phyloP scores from a whole-genome alignment of 441 rosid species.

The Croton laevigatus region DNA sequence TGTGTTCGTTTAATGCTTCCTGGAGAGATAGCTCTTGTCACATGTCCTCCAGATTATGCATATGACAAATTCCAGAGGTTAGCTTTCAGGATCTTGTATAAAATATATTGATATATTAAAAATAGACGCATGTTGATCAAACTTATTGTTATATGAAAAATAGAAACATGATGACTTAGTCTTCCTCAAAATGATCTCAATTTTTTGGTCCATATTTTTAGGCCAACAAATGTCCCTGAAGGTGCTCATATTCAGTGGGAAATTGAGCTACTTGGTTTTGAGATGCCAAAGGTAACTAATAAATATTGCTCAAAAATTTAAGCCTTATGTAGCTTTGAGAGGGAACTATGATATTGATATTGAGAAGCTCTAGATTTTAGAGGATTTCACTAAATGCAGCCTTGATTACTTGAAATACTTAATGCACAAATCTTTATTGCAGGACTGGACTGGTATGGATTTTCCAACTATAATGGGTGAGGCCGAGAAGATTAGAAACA shows the following conservation, averaged over 20 bases:
- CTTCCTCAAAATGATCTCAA: not conserved
- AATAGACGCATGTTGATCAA: not conserved
- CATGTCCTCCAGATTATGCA: slow-evolving; percentile 97
- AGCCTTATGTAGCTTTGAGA: not conserved
- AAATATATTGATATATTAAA: not conserved
- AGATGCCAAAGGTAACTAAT: slow-evolving; percentile 76
- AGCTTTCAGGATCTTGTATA: slow-evolving; percentile 14
- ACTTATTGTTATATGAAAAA: not conserved
- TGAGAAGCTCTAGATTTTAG: not conserved
- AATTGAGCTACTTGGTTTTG: slow-evolving; percentile 96
- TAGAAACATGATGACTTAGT: not conserved
- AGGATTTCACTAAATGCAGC: slow-evolving; percentile 3
- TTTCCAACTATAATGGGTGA: slow-evolving; percentile 91
- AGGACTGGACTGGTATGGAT: slow-evolving; percentile 99
- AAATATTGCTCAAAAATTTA: slow-evolving; percentile 1
- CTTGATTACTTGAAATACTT: slow-evolving; percentile 4
- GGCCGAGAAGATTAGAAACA: slow-evolving; percentile 82
- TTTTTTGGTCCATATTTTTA: slow-evolving; percentile 30
- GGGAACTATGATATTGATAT: not conserved
- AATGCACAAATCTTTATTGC: slow-evolving; percentile 24
- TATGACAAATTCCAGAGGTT: slow-evolving; percentile 91
- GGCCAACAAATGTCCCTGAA: slow-evolving; percentile 83
- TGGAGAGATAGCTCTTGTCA: slow-evolving; percentile 92
- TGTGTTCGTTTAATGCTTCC: slow-evolving; percentile 94
- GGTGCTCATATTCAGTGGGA: slow-evolving; percentile 94